phyloP scores from a whole-genome alignment of 202 grass and related monocot species.

The Brachypodium distachyon region DNA sequence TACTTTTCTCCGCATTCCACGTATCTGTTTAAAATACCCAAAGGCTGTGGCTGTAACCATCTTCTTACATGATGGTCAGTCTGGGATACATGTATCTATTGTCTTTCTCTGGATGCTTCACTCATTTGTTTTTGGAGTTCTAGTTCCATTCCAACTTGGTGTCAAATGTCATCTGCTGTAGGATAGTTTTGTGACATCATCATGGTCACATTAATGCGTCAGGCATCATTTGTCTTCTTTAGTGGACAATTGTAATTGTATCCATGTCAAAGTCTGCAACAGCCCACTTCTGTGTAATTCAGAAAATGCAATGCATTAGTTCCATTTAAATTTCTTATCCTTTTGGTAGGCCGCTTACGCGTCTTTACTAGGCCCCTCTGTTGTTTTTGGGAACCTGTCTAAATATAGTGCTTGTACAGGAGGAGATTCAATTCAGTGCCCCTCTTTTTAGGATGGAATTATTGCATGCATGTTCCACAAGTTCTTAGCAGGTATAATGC shows the following conservation, averaged over 20 bases:
- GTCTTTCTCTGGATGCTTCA: background rate
- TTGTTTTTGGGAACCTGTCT: background rate
- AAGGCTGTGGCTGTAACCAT: background rate
- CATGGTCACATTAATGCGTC: background rate
- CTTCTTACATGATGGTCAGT: background rate
- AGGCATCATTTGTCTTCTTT: background rate
- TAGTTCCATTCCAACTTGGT: background rate
- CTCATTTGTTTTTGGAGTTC: background rate
- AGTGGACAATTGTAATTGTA: background rate
- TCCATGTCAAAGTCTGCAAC: background rate
- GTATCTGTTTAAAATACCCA: background rate
- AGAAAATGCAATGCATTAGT: background rate
- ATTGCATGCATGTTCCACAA: constrained; percentile 31
- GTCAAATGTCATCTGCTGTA: background rate
- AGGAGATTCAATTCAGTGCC: background rate
- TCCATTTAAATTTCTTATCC: constrained; percentile 6
- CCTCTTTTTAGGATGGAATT: constrained; percentile 23
- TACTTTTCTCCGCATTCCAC: background rate
- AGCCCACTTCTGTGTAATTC: background rate
- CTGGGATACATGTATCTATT: background rate
- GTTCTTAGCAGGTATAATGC: constrained; percentile 25
- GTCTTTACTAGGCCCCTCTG: background rate
- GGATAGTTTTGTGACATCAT: background rate
- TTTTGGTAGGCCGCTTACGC: background rate
- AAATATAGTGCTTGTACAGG: constrained; percentile 3